Percentiles rank a stretch among this genome's conserved stretches.
phyloP scores from a whole-genome alignment of 108 stramenopile species.

The Discostella stelligeroides region DNA sequence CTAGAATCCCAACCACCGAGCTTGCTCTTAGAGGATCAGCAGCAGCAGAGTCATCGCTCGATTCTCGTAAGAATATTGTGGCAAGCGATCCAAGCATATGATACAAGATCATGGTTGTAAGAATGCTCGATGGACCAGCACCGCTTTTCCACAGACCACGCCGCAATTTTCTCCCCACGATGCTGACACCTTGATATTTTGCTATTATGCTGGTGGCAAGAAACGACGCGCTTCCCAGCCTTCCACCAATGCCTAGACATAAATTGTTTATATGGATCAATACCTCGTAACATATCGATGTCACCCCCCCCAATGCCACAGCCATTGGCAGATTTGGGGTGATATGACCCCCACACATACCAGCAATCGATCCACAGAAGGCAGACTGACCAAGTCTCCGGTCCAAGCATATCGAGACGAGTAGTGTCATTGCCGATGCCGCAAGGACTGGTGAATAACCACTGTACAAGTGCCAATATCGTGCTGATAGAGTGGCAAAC shows the following conservation, averaged over 20 bases:
- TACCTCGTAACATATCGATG: conserved; percentile 54
- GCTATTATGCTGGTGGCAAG: conserved; percentile 43
- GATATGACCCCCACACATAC: conserved; percentile 50
- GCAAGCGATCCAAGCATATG: conserved; percentile 52
- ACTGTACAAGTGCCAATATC: conserved; percentile 36
- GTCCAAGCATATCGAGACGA: conserved; percentile 35
- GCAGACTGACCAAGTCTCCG: conserved; percentile 60
- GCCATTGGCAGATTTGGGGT: conserved; percentile 33
- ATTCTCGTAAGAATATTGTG: conserved; percentile 54
- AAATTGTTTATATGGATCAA: conserved; percentile 48
- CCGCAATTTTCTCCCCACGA: conserved; percentile 21
- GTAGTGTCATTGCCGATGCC: conserved; percentile 41
- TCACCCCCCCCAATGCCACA: conserved; percentile 35
- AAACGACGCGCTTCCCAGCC: conserved; percentile 56
- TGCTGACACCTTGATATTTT: conserved; percentile 15
- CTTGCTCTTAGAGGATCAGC: conserved; percentile 56
- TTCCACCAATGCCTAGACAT: conserved; percentile 54
- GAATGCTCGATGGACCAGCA: conserved; percentile 15
- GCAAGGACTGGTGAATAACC: conserved; percentile 55
- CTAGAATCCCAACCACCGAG: too few relatives aligned
- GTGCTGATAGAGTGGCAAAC: conserved; percentile 48
- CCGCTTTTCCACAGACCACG: conserved; percentile 18
- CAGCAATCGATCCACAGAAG: conserved; percentile 65
- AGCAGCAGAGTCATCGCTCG: conserved; percentile 41
- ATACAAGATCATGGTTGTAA: conserved; percentile 28